These are phyloP conservation scores for Vararia minispora DNA, from an alignment of 768 basidiomycete genomes.

Conservation along the genomic window DNA sequence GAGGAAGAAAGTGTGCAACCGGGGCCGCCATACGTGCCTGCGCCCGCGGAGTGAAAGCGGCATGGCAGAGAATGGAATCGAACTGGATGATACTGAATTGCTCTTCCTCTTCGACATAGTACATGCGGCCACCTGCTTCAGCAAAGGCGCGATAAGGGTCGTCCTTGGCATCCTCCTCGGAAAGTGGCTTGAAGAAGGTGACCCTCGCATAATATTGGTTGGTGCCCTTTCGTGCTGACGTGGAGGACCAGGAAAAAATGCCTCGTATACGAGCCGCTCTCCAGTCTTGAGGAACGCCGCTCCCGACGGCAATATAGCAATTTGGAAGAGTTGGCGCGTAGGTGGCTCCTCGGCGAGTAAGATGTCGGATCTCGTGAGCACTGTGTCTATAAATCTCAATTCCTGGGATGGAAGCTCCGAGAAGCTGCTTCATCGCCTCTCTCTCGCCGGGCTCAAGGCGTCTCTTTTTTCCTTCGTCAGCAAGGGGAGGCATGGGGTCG, in stretches of 20 bases:
- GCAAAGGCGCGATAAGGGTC: neutral
- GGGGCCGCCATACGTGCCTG: no score
- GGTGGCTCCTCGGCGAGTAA: no score
- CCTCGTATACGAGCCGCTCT: slow-evolving; percentile 1
- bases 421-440: neutral
- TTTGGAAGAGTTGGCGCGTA: no score
- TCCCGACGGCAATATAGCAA: neutral
- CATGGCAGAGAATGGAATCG: neutral
- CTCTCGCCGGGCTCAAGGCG: neutral
- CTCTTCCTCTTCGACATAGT: no score
- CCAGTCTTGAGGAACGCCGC: neutral
- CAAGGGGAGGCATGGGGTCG: neutral
- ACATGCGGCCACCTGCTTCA: neutral
- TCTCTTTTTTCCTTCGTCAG: no score
- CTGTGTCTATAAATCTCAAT: neutral
- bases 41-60: neutral
- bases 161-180: neutral
- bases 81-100: neutral
- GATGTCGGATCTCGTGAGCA: neutral
- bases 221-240: no score
- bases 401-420: neutral
- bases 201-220: no score
- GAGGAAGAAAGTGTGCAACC: no score
- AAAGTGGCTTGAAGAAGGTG: neutral
- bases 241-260: no score